Percentiles rank a stretch among this genome's conserved stretches.
These are phyloP conservation scores for Rhynchospora tenuis DNA, from an alignment of 176 grass and related monocot genomes.

Conservation along the genomic window DNA sequence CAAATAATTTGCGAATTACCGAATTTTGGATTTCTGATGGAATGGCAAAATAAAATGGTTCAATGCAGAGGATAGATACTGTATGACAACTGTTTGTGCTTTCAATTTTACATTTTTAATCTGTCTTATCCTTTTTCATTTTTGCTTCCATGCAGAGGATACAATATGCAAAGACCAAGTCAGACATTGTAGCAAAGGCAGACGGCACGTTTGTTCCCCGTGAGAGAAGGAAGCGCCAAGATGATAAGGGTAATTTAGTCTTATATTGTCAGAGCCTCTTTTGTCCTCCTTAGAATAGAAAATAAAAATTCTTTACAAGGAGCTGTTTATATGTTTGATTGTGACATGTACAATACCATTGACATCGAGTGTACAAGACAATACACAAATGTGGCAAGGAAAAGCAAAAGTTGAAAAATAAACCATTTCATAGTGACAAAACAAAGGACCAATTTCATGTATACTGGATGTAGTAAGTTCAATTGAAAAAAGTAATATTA, in stretches of 20 bases:
- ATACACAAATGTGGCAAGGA: not conserved
- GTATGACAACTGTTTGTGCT: not conserved
- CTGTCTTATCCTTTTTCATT: slow-evolving; percentile 1
- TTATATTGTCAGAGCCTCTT: not conserved
- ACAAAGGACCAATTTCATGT: not conserved
- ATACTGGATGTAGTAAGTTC: not conserved
- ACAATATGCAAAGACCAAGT: slow-evolving; percentile 99
- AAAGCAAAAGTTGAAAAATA: not conserved
- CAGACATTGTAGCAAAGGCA: slow-evolving; percentile 82
- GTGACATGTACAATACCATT: not conserved
- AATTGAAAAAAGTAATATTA: not conserved
- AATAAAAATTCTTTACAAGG: not conserved
- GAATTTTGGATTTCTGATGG: not conserved
- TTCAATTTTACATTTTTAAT: not conserved
- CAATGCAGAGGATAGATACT: not conserved
- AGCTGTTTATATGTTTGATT: not conserved
- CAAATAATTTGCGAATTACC: not conserved
- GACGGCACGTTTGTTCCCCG: slow-evolving; percentile 87
- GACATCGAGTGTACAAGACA: slow-evolving; percentile 2
- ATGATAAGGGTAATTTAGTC: slow-evolving; percentile 62
- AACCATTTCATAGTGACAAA: not conserved
- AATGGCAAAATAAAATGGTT: not conserved
- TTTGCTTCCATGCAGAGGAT: slow-evolving; percentile 69
- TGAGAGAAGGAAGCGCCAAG: slow-evolving; percentile 73
- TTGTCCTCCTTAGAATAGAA: slow-evolving; percentile 7